phyloP scores from a whole-genome alignment of 805 yeast genomes.

The Teunomyces aglyptinius region DNA sequence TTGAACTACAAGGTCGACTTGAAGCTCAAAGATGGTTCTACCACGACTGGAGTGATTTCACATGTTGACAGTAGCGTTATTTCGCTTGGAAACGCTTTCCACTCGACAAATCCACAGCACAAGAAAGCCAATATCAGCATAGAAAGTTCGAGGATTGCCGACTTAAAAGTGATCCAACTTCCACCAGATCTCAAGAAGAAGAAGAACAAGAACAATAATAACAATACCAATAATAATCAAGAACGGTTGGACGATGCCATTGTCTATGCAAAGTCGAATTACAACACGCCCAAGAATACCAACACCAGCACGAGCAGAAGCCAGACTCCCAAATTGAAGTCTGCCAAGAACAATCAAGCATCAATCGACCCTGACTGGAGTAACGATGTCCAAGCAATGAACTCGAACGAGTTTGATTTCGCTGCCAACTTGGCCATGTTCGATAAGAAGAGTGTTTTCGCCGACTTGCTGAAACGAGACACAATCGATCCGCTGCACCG shows the following conservation, averaged over 20 bases:
- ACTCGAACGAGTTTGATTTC: slow-evolving; percentile 77
- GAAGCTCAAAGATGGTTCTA: slow-evolving; percentile 37
- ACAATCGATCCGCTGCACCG: slow-evolving; percentile 57
- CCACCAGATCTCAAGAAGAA: slow-evolving; percentile 33
- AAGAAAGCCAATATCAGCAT: slow-evolving; percentile 15
- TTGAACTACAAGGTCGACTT: slow-evolving; percentile 40
- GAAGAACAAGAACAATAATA: slow-evolving; percentile 15
- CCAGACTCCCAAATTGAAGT: slow-evolving; percentile 4
- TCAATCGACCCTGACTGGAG: slow-evolving; percentile 47
- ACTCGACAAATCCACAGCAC: slow-evolving; percentile 11
- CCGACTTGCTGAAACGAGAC: slow-evolving; percentile 68
- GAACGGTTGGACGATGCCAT: slow-evolving; percentile 27
- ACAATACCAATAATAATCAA: slow-evolving; percentile 12
- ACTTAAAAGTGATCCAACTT: slow-evolving; percentile 55
- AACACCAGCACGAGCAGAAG: slow-evolving; percentile 4
- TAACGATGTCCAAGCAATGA: slow-evolving; percentile 44
- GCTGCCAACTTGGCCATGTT: slow-evolving; percentile 77
- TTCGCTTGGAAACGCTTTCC: slow-evolving; percentile 22
- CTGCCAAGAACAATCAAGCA: slow-evolving; percentile 5
- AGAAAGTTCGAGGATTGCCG: slow-evolving; percentile 43
- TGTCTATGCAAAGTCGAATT: slow-evolving; percentile 18
- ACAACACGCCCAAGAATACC: slow-evolving; percentile 5
- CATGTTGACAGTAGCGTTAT: slow-evolving; percentile 30
- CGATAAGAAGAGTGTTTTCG: slow-evolving; percentile 77
- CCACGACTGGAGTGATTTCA: slow-evolving; percentile 32